Conservation (phyloP, 768 basidiomycete species). For the Psilocybe tampanensis region DNA sequence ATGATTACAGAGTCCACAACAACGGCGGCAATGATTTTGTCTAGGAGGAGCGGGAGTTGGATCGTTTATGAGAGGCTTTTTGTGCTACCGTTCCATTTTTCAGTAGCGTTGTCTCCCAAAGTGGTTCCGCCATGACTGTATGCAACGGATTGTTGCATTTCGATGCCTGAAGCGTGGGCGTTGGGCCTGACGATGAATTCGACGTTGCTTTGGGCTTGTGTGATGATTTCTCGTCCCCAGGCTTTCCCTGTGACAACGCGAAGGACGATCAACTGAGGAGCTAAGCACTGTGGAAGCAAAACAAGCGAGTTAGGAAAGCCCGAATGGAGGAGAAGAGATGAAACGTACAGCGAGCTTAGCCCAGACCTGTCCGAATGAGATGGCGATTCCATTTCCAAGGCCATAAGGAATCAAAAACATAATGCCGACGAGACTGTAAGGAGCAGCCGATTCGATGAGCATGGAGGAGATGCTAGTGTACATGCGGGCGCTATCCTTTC, state of each 20-base stretch:
- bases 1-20: neutral
- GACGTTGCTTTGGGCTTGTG: conserved; percentile 24
- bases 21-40: neutral
- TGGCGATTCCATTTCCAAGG: conserved; percentile 30
- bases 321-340: neutral
- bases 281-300: conserved; percentile 17
- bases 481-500: conserved; percentile 29
- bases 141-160: conserved; percentile 18
- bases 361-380: conserved; percentile 43
- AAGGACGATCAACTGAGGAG: conserved; percentile 27
- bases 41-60: neutral
- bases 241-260: conserved; percentile 26
- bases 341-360: conserved; percentile 41
- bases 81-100: conserved; percentile 24
- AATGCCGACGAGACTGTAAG: conserved; percentile 39
- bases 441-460: conserved; percentile 42
- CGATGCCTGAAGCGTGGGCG: conserved; percentile 20
- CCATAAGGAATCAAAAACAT: conserved; percentile 42
- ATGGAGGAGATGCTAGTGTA: conserved; percentile 40
- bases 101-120: conserved; percentile 16
- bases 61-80: conserved; percentile 18
- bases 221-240: conserved; percentile 24
- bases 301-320: neutral
- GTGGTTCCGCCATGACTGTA: conserved; percentile 24
- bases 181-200: conserved; percentile 19